Conservation (phyloP, 768 basidiomycete species). For the Xerocomellus intermedius region DNA sequence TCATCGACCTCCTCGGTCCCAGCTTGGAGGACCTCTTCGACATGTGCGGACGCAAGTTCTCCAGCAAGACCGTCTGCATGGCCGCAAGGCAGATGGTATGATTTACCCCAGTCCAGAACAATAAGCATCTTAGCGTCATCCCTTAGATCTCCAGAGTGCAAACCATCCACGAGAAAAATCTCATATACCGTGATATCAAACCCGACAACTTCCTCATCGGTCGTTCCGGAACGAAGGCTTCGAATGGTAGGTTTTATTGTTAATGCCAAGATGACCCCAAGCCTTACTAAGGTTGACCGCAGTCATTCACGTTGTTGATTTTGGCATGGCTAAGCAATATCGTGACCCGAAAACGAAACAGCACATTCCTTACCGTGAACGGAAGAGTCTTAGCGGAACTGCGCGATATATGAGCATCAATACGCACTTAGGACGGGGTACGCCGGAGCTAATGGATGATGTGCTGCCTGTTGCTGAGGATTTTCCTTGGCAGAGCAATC, state of each 20-base stretch:
- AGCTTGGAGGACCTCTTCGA: constrained; percentile 98
- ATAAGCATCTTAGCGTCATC: constrained; percentile 1
- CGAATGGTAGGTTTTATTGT: constrained; percentile 56
- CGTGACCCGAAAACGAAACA: constrained; percentile 99
- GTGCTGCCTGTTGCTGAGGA: constrained; percentile 6
- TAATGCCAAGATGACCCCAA: neutral
- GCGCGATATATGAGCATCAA: constrained; percentile 99
- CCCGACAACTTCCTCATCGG: constrained; percentile 99
- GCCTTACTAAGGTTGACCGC: neutral
- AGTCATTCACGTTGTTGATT: constrained; percentile 95
- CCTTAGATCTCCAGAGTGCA: constrained; percentile 88
- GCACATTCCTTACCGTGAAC: constrained; percentile 98
- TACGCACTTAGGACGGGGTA: constrained; percentile 95
- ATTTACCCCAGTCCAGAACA: neutral
- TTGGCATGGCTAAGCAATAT: constrained; percentile 99
- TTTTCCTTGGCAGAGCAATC: constrained; percentile 64
- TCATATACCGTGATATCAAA: constrained; percentile 99
- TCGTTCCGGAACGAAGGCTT: constrained; percentile 84
- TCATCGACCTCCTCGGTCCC: constrained; percentile 96
- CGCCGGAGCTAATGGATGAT: constrained; percentile 15
- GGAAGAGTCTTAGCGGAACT: constrained; percentile 95
- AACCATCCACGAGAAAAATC: constrained; percentile 98
- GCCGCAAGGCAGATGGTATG: constrained; percentile 94
- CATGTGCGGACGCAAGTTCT: constrained; percentile 98
- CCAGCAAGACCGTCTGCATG: constrained; percentile 98